A percentile compares a stretch with the other conserved stretches of the same genome.
Evolutionary conservation across 139 green algal genomes (phyloP).

Genomic region (Mesotaenium endlicherianum): DNA sequence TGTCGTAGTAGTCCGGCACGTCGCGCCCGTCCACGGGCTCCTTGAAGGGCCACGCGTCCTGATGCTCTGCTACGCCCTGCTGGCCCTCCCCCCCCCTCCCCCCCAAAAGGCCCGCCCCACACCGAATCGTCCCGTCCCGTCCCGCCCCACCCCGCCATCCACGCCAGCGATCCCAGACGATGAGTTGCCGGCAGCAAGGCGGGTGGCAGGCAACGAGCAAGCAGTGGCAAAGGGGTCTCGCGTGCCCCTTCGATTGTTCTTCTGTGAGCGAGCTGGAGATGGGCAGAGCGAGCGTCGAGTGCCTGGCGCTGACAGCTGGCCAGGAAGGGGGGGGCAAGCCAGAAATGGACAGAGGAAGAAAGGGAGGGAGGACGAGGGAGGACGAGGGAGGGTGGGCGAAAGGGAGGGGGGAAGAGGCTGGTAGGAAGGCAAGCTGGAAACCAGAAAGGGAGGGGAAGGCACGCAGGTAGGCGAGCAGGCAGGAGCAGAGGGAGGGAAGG

Average conservation of each 20-base stretch:
- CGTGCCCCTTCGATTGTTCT: not conserved
- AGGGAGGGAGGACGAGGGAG: not conserved
- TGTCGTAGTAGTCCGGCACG: constrained; percentile 91
- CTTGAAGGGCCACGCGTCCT: constrained; percentile 86
- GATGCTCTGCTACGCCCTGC: constrained; percentile 50
- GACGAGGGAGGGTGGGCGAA: not conserved
- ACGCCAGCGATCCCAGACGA: not conserved
- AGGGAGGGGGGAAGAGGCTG: too few species aligned
- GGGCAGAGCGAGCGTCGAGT: not conserved
- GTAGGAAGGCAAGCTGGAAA: not conserved
- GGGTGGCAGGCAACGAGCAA: too few species aligned
- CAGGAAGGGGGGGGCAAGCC: too few species aligned
- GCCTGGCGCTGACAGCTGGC: too few species aligned
- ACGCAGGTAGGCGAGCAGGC: not conserved
- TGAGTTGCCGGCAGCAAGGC: too few species aligned
- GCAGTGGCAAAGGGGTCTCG: too few species aligned
- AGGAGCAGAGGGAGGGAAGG: not conserved
- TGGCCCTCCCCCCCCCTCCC: not conserved
- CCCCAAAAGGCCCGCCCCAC: too few species aligned
- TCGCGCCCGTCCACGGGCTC: constrained; percentile 72
- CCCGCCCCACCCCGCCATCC: not conserved
- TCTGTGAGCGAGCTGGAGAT: not conserved
- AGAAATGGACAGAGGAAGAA: not conserved
- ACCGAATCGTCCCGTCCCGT: not conserved
- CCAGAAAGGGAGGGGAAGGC: too few species aligned